phyloP scores from a whole-genome alignment of 345 rosid genomes.

The Citrus australasica region DNA sequence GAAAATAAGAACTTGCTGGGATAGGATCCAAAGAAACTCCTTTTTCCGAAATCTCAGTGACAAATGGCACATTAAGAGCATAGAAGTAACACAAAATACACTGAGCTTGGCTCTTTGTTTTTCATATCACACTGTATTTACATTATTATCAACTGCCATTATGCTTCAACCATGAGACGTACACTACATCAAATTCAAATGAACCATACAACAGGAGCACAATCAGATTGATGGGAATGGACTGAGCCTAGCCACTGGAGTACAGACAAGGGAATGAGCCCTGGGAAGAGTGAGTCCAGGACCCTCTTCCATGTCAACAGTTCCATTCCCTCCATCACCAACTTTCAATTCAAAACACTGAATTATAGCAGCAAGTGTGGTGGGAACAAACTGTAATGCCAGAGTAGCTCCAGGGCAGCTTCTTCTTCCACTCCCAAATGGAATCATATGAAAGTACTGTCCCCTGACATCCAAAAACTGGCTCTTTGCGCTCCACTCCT shows the following conservation, averaged over 20 bases:
- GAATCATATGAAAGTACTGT: conserved; percentile 33
- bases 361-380: conserved; percentile 20
- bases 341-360: conserved; percentile 27
- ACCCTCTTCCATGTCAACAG: conserved; percentile 59
- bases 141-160: neutral
- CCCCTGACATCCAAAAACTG: conserved; percentile 43
- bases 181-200: neutral
- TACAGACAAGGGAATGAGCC: conserved; percentile 51
- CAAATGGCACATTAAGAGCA: neutral
- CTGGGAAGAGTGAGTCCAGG: conserved; percentile 48
- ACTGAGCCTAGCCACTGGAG: conserved; percentile 38
- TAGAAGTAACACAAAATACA: neutral
- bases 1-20: neutral
- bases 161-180: neutral
- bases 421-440: conserved; percentile 59
- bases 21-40: neutral
- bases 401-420: conserved; percentile 40
- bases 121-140: neutral
- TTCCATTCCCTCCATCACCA: conserved; percentile 25
- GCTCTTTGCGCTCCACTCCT: conserved; percentile 27
- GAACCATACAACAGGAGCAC: neutral
- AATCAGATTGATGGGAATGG: conserved; percentile 30
- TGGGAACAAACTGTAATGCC: conserved; percentile 20
- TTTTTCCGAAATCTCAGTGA: neutral
- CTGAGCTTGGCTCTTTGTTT: neutral